Base-by-base conservation (phyloP, 2,329 filamentous ascomycete genomes). In the Beauveria varroae region DNA sequence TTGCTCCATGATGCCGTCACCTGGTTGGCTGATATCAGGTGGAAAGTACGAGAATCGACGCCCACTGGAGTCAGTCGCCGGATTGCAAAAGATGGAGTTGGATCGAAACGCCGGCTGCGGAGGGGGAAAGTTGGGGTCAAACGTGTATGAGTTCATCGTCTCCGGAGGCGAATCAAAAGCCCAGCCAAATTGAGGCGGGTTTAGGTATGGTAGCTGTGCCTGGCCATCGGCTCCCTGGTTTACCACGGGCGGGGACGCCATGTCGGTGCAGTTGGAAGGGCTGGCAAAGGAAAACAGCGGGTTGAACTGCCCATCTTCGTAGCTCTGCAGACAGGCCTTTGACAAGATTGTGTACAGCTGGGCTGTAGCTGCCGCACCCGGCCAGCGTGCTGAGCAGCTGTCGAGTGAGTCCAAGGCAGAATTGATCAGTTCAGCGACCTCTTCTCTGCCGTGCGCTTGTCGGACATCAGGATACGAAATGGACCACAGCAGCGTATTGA, bases 401-500 rank as follows among this genome's bases (percentile, higher is more conserved):
- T 87, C 83, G 63, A 98, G 88, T 5, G 90, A 88, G 57, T 93
- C 88, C 62, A 97, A 78, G 0, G 90, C 90, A 22, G 86, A 82
- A 53, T 87, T 81, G 49, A 96, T 81, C 66, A 95, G 83, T 28
- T 84, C 79, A 68, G 93, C 86, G 0, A 96, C 88, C 65, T 95
- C 88, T 50, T 91, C 86, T 22, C 87, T 85, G 4, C 82, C 73
- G 70, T 96, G 88, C 20, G 84, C 79, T 59, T 84, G 82, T 51
- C 95, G 87, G 26, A 98, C 87, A 65, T 93, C 89, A 3, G 88
- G 82, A 69, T 96, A 97, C 1, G 93, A 96, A 8, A 96, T 82
- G 1, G 90, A 86, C 95, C 95, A 99, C 1, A 99, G 81, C 55
- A 97, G 83, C 5, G 91, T 93, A 70, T 96, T 97, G 62, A 98